phyloP scores from a whole-genome alignment of 805 yeast species.

The Kluyveromyces dobzhanskii region DNA sequence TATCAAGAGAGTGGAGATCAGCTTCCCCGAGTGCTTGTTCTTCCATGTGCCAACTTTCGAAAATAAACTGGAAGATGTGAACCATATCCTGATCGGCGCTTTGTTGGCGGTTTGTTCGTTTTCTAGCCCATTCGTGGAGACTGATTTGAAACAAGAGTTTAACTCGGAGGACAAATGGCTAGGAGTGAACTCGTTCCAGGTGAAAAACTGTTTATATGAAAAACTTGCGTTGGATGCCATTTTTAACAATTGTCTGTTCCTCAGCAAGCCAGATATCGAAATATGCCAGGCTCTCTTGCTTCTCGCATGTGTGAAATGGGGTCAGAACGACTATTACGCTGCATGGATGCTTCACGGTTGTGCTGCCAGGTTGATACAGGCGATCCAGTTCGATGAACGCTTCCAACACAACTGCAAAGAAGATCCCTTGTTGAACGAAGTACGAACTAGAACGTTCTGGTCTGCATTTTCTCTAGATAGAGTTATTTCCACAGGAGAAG shows the following conservation, averaged over 20 bases:
- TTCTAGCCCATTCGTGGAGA: constrained; percentile 5
- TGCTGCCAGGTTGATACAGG: constrained; percentile 8
- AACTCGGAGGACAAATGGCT: constrained; percentile 6
- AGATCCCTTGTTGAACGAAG: constrained; percentile 2
- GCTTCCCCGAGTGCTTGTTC: constrained; percentile 8
- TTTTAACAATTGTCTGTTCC: constrained; percentile 4
- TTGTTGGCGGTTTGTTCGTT: constrained; percentile 4
- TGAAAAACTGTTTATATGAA: constrained; percentile 6
- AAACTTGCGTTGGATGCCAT: constrained; percentile 8
- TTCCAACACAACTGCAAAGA: constrained; percentile 4
- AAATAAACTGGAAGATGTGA: constrained; percentile 3
- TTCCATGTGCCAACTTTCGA: constrained; percentile 6
- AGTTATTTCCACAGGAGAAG: constrained; percentile 7
- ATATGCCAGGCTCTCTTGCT: constrained; percentile 6
- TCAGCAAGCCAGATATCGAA: constrained; percentile 6
- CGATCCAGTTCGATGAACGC: constrained; percentile 7
- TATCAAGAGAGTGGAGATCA: constrained; percentile 2
- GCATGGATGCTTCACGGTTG: constrained; percentile 10
- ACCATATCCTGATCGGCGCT: constrained; percentile 8
- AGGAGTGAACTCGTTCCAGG: constrained; percentile 6
- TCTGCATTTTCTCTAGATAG: constrained; percentile 7
- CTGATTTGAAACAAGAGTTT: background rate
- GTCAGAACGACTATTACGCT: constrained; percentile 8
- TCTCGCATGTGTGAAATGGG: constrained; percentile 7
- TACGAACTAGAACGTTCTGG: constrained; percentile 7